Percentiles rank a stretch among this genome's conserved stretches.
phyloP scores from a whole-genome alignment of 768 basidiomycete genomes.

The Russula abietina region DNA sequence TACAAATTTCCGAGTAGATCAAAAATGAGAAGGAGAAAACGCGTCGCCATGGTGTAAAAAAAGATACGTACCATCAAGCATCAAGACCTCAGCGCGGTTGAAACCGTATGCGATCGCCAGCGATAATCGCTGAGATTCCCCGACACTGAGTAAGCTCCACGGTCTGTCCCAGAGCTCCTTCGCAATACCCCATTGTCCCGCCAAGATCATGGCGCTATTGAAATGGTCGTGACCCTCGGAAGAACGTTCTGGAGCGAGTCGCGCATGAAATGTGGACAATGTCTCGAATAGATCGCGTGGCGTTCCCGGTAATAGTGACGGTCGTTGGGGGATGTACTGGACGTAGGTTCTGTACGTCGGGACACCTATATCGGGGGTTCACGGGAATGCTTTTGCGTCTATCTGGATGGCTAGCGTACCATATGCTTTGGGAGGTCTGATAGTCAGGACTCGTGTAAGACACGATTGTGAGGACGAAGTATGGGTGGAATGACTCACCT shows the following conservation, averaged over 20 bases:
- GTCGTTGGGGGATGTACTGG: conserved; percentile 83
- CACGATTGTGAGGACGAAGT: background rate
- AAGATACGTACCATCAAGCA: conserved; percentile 58
- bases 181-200: conserved; percentile 61
- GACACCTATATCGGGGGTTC: conserved; percentile 44
- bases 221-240: conserved; percentile 24
- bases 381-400: background rate
- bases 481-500: conserved; percentile 40
- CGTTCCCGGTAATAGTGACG: conserved; percentile 77
- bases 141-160: conserved; percentile 80
- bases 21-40: background rate
- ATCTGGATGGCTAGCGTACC: conserved; percentile 33
- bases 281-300: conserved; percentile 65
- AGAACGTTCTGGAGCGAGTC: conserved; percentile 29
- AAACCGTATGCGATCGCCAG: conserved; percentile 70
- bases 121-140: conserved; percentile 80
- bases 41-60: background rate
- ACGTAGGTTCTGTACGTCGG: conserved; percentile 74
- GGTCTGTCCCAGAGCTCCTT: conserved; percentile 67
- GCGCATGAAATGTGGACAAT: conserved; percentile 48
- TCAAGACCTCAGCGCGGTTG: conserved; percentile 68
- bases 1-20: background rate
- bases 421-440: conserved; percentile 45
- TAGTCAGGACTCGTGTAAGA: background rate
- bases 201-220: conserved; percentile 42